phyloP scores from a whole-genome alignment of 192 early-diverging fungal species.

The Coemansia sp. region DNA sequence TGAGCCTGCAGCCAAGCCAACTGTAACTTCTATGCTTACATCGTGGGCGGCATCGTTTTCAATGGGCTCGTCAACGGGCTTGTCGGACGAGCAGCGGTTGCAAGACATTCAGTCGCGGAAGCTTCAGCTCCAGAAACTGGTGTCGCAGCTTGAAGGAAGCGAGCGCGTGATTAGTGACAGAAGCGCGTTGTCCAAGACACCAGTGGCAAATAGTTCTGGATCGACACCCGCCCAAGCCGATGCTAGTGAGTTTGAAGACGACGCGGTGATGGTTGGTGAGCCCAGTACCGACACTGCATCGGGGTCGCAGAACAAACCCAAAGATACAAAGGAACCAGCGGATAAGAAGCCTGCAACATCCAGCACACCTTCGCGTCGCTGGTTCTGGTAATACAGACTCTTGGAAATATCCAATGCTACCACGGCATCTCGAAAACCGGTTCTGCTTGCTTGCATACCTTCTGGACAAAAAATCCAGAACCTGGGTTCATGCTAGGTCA shows the following conservation, averaged over 20 bases:
- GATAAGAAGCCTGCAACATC: neutral
- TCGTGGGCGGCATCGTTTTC: constrained; percentile 39
- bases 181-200: neutral
- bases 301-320: constrained; percentile 1
- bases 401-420: no score
- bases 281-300: constrained; percentile 15
- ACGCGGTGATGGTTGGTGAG: constrained; percentile 46
- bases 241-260: constrained; percentile 44
- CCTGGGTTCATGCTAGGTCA: no score
- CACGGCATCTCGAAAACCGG: no score
- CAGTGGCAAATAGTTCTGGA: neutral
- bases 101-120: constrained; percentile 45
- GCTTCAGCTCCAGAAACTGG: constrained; percentile 45
- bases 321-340: neutral
- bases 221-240: constrained; percentile 12
- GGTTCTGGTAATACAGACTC: constrained; percentile 14
- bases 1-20: neutral
- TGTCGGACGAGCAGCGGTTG: constrained; percentile 39
- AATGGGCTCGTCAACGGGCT: constrained; percentile 8
- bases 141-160: constrained; percentile 46
- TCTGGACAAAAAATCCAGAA: no score
- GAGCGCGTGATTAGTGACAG: constrained; percentile 29
- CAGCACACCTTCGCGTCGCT: constrained; percentile 3
- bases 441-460: no score
- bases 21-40: constrained; percentile 32